Evolutionary conservation across 257 asterid genomes (phyloP).

Genomic region (Primulina huaijiensis): DNA sequence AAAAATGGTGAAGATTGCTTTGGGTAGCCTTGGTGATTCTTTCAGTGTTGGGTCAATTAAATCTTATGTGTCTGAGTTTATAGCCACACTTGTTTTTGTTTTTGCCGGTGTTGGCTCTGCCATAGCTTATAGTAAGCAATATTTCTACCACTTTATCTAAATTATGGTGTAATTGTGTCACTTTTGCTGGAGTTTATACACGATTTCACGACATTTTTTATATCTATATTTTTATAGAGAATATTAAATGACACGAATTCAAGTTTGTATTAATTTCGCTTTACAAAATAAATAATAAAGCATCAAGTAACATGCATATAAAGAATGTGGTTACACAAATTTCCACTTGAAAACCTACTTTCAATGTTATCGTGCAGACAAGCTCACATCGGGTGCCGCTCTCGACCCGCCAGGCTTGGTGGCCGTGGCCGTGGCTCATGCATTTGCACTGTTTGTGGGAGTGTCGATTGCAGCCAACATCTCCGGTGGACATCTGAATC

Average conservation of each 20-base stretch:
- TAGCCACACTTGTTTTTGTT: slow-evolving; percentile 69
- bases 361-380: slow-evolving; percentile 32
- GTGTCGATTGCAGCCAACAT: slow-evolving; percentile 70
- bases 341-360: neutral
- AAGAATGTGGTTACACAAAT: too few species aligned
- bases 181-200: neutral
- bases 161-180: neutral
- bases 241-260: too few species aligned
- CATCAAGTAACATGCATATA: neutral
- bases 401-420: slow-evolving; percentile 63
- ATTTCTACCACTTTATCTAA: neutral
- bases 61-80: slow-evolving; percentile 60
- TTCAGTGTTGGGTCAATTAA: slow-evolving; percentile 44
- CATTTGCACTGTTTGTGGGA: slow-evolving; percentile 67
- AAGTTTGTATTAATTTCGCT: too few species aligned
- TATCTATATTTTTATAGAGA: neutral
- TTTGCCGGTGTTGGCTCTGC: slow-evolving; percentile 93
- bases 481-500: slow-evolving; percentile 81
- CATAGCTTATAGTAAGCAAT: slow-evolving; percentile 54
- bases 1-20: slow-evolving; percentile 61
- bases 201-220: too few species aligned
- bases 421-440: slow-evolving; percentile 76
- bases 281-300: too few species aligned
- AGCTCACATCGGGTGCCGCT: slow-evolving; percentile 46
- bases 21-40: slow-evolving; percentile 72